Base-by-base conservation (phyloP, 805 yeast species). In the Tanozyma kutaoensis region DNA sequence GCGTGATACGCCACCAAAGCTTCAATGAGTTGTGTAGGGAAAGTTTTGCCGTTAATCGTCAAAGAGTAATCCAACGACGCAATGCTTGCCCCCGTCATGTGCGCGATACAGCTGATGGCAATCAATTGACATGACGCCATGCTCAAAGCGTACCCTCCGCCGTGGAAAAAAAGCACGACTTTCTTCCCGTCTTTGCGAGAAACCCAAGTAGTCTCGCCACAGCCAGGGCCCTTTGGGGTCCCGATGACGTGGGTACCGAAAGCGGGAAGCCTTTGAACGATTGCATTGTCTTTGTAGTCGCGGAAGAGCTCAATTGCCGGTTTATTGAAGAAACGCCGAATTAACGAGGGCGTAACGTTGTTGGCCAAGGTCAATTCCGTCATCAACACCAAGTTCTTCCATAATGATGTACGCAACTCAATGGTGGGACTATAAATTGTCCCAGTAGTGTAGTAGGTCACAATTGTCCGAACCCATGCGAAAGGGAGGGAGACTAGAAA, bases 371-470 rank as follows among this genome's bases (percentile, higher is more conserved):
- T 53, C 24, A 35, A 36, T 24, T 43, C 45, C 8, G 43, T 38
- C 12, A 52, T 27, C 22, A 51, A 31, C 24, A 47, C 44, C 13
- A 52, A 22, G 32, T 52, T 54, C 21, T 52, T 53, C 37, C 38
- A 40, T 8, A 48, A 37, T 9, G 55, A 48, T 24, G 43, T 28
- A 35, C 52, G 51, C 28, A 53, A 54, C 14, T 27, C 25, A 34
- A 40, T 46, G 25, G 56, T 50, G 12, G 29, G 34, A 14, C 43
- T 43, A 35, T 43, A 46, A 5, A 46, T 28, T 2, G 60, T 53
- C 7, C 58, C 58, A n/a, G 33, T 36, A 5, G 58, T 54, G 29
- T 44, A 51, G 31, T 46, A 54, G 27, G 43, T 41, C 20, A 48
- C 17, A 5, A 35, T 28, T 5, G 54, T 33, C 15, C 34, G 30